These are phyloP conservation scores for Porphyrellus sp. DNA, from an alignment of 1,284 basidiomycete genomes.

Conservation along the genomic window DNA sequence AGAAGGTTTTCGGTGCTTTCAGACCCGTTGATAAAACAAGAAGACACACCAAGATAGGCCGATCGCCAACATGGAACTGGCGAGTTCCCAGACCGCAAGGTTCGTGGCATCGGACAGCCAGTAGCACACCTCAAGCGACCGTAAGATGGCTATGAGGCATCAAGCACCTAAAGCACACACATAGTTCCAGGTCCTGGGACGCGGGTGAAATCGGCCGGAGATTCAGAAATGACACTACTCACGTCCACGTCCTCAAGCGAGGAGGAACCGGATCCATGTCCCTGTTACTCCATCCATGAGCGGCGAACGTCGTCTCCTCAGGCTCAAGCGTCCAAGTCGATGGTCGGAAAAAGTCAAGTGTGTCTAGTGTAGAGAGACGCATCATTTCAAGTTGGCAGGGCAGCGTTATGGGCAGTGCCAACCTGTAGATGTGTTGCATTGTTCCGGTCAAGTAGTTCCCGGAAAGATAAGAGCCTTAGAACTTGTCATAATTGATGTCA, in stretches of 20 bases:
- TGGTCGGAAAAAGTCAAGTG: too few relatives aligned
- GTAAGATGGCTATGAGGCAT: slow-evolving; percentile 1
- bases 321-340: too few relatives aligned
- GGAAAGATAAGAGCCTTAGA: slow-evolving; percentile 9
- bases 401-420: background rate
- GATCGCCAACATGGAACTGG: slow-evolving; percentile 49
- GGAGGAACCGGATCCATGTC: slow-evolving; percentile 75
- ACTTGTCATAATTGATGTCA: background rate
- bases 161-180: slow-evolving; percentile 14
- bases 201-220: background rate
- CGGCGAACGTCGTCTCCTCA: too few relatives aligned
- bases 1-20: slow-evolving; percentile 5
- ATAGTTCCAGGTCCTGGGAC: slow-evolving; percentile 29
- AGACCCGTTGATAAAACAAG: background rate
- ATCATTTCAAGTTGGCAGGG: too few relatives aligned
- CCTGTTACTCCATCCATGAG: slow-evolving; percentile 63
- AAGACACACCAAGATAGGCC: slow-evolving; percentile 49
- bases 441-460: slow-evolving; percentile 5
- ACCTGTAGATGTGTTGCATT: slow-evolving; percentile 4
- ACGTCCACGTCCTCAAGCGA: slow-evolving; percentile 57
- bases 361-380: too few relatives aligned
- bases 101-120: slow-evolving; percentile 45
- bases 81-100: slow-evolving; percentile 45
- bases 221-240: slow-evolving; percentile 10
- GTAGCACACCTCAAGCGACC: slow-evolving; percentile 25